Base-by-base conservation (phyloP, 306 rosid species). In the Prunus mongolica region DNA sequence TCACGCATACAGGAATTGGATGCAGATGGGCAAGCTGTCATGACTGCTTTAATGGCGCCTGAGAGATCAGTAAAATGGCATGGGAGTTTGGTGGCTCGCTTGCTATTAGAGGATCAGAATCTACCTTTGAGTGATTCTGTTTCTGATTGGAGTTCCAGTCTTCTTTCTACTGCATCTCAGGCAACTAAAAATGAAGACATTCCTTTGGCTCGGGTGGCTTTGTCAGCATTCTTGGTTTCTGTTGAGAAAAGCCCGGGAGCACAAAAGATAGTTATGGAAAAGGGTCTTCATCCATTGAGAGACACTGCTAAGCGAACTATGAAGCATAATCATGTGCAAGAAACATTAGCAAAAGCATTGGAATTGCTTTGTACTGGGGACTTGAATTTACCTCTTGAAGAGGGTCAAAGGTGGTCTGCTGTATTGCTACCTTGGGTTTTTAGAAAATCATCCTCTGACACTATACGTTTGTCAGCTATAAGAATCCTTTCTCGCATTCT, bases 41-140 rank as follows among this genome's bases (percentile, higher is more conserved):
- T 92, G 97, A 88, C 96, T 80, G 93, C 97, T 81, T 72, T 95
- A 84, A 76, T 86, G 86, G 98, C 97, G 67, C 93, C 97, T 55
- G 98, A 95, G 91, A 95, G 97, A 83, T 92, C 97, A 38, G 97
- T 95, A 61, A 95, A 92, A 86, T 95, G 98, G 98, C 97, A 95
- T 73, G 97, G 93, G 18, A 89, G 97, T 89, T 85, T 95, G 88
- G 87, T 89, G 75, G 97, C 87, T 41, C 83, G 88, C 70, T 85
- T 88, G 78, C 88, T 95, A 76, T 81, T 95, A 82, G 92, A 88
- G 86, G 98, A 95, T 70, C 77, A 74, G 16, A 87, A 89, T 74
- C 75, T 88, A 58, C 93, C 95, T 73, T 73, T 90, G 79, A 86
- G 77, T 81, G 97, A 88, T 87, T 89, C 84, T 80, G 91, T 95